Evolutionary conservation across 106 monocot genomes (phyloP), one percentile per base, ranked within the genome.

Genomic region (Dendrobium nobile): DNA sequence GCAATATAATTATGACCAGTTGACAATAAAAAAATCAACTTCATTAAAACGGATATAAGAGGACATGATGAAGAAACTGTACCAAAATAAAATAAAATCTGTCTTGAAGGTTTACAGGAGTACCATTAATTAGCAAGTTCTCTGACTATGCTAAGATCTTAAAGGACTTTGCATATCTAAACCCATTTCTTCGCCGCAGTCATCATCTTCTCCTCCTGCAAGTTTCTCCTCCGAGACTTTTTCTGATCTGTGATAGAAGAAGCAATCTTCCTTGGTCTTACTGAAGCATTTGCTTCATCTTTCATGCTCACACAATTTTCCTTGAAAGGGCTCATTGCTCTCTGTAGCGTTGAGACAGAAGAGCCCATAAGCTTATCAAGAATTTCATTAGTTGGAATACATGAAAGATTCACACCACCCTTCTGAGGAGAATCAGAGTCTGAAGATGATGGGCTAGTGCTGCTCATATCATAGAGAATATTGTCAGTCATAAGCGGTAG

Each of bases 401-500:
- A 9, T 5, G 31, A 59, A 22, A 55, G 20, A 55, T 26, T 64
- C n/a, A 54, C 40, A 31, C 41, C 67, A 11, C 48, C 45, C 51
- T 79, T 67, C 28, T n/a, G 42, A 64, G 91, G 84, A 79, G 82
- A 80, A 24, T 86, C 85, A 65, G 80, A 79, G 77, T 88, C 88
- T 0, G 91, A 88, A 77, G 85, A 87, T 43, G 84, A 87, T 56
- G 82, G 55, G 54, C 84, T 82, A 47, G 80, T 73, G 80, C 85
- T 88, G 76, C 90, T 90, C 85, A 90, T 87, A 72, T 87, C 90
- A 80, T 85, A 90, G 1, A 92, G 82, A 72, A 90, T 65, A 85
- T 92, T 90, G 64, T 77, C 82, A 27, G 82, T 58, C 89, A 92
- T 86, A 41, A 81, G 58, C 11, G 85, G 90, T 70, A 3, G 33